Conservation (phyloP, 225 moss, liverwort and hornwort genomes). For the Marchantia paleacea region DNA sequence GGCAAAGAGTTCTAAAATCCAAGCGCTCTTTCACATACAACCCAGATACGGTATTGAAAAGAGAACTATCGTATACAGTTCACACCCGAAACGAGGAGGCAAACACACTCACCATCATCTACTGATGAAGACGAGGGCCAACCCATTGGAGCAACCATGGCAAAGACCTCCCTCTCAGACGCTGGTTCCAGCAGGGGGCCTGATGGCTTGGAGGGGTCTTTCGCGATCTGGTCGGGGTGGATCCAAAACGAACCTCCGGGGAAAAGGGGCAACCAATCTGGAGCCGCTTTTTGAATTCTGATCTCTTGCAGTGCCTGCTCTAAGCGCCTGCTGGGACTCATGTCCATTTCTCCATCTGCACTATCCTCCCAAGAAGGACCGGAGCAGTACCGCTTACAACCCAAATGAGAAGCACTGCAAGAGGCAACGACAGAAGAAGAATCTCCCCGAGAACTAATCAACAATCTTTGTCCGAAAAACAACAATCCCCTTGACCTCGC, state of each 20-base stretch:
- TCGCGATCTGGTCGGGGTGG: constrained; percentile 53
- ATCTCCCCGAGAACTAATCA: background rate
- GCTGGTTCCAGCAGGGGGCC: constrained; percentile 48
- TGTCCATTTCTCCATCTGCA: constrained; percentile 27
- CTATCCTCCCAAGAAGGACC: constrained; percentile 23
- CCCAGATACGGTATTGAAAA: too few relatives aligned
- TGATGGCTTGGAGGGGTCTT: constrained; percentile 12
- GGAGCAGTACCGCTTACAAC: constrained; percentile 17
- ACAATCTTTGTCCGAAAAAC: constrained; percentile 16
- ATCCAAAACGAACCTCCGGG: constrained; percentile 77
- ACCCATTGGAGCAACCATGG: constrained; percentile 77
- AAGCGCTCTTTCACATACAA: too few relatives aligned
- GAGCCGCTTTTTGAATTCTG: constrained; percentile 70
- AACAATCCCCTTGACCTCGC: constrained; percentile 27
- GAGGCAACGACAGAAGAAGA: background rate
- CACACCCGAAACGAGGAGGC: background rate
- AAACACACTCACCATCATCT: constrained; percentile 47
- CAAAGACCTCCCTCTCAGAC: constrained; percentile 60
- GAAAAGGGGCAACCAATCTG: constrained; percentile 70
- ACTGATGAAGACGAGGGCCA: constrained; percentile 55
- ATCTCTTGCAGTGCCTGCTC: constrained; percentile 73
- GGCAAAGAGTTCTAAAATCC: too few relatives aligned
- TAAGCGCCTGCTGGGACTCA: constrained; percentile 38
- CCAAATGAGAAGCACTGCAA: constrained; percentile 2
- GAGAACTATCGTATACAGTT: too few relatives aligned